Evolutionary conservation across 108 stramenopile genomes (phyloP), one percentile per base, ranked within the genome.

Genomic region (Discostella pseudostelligera): DNA sequence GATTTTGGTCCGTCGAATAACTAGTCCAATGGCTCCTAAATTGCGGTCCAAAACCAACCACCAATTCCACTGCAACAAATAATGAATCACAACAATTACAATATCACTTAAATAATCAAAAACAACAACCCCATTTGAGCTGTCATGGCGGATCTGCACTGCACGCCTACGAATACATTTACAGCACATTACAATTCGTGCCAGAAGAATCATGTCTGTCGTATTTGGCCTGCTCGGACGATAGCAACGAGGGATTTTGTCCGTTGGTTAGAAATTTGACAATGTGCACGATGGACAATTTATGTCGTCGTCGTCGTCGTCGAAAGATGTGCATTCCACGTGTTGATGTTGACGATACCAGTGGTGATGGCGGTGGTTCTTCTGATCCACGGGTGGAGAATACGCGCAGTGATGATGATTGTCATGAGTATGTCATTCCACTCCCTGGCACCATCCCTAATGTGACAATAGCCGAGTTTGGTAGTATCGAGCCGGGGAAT

Each of bases 181-280:
- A 87, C 29, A 42, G 24, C 11, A 64, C 54, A 7, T 64, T 45
- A 76, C 76, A 50, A 11, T 84, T 70, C 42, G 69, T 91, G 14
- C 87, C 90, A 2, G 86, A 84, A 64, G 92, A 94, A 39, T 84
- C 91, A 25, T 97, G 94, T 65, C 56, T 80, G 62, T 76, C 81
- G 20, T 97, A 97, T 72, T 45, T 91, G 24, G 94, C 96, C 4
- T 96, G 95, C 55, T 82, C 79, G 14, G 39, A 66, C n/a, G 92
- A 94, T 47, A 87, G 86, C 46, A 62, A 78, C 7, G 72, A 84
- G 21, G 93, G 93, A 39, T 83, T 87, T 67, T 96, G 95, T 80
- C 74, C 79, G 3, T 49, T 70, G 25, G 83, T 88, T 10, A 36
- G 47, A 13, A 17, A 22, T 21, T 77, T 91, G 72, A 88, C 86